Conservation (phyloP, 2,329 filamentous ascomycete genomes). For the Fusarium anthophilum region DNA sequence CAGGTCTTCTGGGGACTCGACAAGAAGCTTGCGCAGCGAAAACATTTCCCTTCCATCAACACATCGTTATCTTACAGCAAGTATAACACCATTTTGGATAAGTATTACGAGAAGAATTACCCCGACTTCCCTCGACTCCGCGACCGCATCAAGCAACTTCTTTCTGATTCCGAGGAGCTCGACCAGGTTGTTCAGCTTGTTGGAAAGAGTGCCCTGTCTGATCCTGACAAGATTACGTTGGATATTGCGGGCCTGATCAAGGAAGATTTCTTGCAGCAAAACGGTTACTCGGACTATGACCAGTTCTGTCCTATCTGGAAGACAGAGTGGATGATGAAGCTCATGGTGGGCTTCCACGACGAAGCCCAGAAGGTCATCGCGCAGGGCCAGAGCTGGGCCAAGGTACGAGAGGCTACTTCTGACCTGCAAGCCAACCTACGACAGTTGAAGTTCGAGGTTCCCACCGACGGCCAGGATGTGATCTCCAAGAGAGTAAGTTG, state of each 20-base stretch:
- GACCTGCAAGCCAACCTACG: slow-evolving; percentile 87
- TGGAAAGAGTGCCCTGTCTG: slow-evolving; percentile 94
- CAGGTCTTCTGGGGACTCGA: slow-evolving; percentile 99
- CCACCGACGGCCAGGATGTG: slow-evolving; percentile 81
- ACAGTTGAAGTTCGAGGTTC: slow-evolving; percentile 97
- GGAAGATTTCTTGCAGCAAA: slow-evolving; percentile 99
- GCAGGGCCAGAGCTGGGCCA: slow-evolving; percentile 90
- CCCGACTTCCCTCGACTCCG: slow-evolving; percentile 94
- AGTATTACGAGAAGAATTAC: slow-evolving; percentile 92
- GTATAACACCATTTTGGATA: slow-evolving; percentile 88
- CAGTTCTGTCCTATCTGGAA: slow-evolving; percentile 99
- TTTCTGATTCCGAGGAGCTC: slow-evolving; percentile 94
- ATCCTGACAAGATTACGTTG: slow-evolving; percentile 97
- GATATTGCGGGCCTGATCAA: slow-evolving; percentile 93
- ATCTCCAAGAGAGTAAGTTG: slow-evolving; percentile 81
- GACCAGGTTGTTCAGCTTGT: slow-evolving; percentile 99
- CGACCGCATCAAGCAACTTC: slow-evolving; percentile 91
- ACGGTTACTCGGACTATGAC: slow-evolving; percentile 98
- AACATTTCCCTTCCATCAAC: slow-evolving; percentile 99
- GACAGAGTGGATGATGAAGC: slow-evolving; percentile 99
- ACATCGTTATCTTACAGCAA: slow-evolving; percentile 95
- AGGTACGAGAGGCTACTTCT: slow-evolving; percentile 88
- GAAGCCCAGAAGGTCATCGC: slow-evolving; percentile 95
- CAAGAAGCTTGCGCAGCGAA: slow-evolving; percentile 98
- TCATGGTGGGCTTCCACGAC: slow-evolving; percentile 97